phyloP scores from a whole-genome alignment of 2,329 filamentous ascomycete species.

The Gnomoniopsis smithogilvyi region DNA sequence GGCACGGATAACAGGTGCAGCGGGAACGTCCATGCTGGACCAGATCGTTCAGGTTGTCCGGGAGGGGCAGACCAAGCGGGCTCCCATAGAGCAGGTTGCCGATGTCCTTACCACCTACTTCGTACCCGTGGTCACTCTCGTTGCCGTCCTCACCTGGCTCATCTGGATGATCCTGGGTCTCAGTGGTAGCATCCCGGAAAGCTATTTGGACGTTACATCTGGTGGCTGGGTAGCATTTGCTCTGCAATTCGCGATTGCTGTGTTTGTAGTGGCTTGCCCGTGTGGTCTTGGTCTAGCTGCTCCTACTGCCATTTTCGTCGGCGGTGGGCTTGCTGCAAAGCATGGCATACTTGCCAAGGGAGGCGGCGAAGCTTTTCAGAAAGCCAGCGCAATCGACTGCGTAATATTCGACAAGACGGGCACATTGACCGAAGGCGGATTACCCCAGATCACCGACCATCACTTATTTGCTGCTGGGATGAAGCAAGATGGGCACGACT shows the following conservation, averaged over 20 bases:
- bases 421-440: constrained; percentile 71
- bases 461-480: constrained; percentile 34
- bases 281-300: constrained; percentile 83
- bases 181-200: constrained; percentile 51
- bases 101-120: constrained; percentile 74
- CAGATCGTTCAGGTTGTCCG: constrained; percentile 74
- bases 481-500: constrained; percentile 23
- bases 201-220: constrained; percentile 51
- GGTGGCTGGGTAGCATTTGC: constrained; percentile 73
- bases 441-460: constrained; percentile 64
- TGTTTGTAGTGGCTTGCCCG: constrained; percentile 84
- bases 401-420: constrained; percentile 90
- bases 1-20: constrained; percentile 60
- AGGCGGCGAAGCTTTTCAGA: constrained; percentile 82
- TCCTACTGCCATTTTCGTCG: constrained; percentile 81
- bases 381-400: constrained; percentile 72
- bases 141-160: constrained; percentile 69
- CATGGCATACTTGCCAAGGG: constrained; percentile 80
- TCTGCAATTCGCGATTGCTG: constrained; percentile 78
- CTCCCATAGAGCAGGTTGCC: constrained; percentile 72
- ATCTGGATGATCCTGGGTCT: constrained; percentile 67
- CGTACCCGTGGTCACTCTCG: constrained; percentile 66
- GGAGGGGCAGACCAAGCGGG: constrained; percentile 72
- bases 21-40: constrained; percentile 73
- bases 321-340: constrained; percentile 74